Evolutionary conservation across 2,329 filamentous ascomycete species (phyloP).

Genomic region (Drechslerella coelobrocha): DNA sequence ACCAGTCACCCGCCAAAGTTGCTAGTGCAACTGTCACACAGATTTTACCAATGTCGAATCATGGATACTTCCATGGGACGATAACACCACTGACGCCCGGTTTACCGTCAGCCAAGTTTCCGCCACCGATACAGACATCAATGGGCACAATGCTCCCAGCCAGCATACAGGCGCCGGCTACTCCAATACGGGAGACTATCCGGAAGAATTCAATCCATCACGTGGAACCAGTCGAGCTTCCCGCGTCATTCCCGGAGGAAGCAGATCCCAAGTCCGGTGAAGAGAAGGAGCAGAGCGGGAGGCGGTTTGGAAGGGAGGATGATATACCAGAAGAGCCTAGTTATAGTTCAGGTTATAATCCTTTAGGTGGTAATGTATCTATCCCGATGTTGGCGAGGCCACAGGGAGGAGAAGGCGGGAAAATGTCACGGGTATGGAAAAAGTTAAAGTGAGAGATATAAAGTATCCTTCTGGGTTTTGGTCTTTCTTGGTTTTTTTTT

Average conservation of each 20-base stretch:
- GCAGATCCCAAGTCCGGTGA: not conserved
- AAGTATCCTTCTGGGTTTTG: no score
- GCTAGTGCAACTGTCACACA: slow-evolving; percentile 29
- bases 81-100: slow-evolving; percentile 48
- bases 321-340: slow-evolving; percentile 27
- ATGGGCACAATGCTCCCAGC: slow-evolving; percentile 11
- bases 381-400: slow-evolving; percentile 19
- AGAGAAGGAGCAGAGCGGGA: slow-evolving; percentile 2
- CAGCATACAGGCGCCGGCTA: slow-evolving; percentile 17
- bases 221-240: slow-evolving; percentile 28
- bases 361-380: slow-evolving; percentile 39
- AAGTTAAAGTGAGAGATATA: slow-evolving; percentile 41
- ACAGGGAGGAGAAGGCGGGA: slow-evolving; percentile 19
- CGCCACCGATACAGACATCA: slow-evolving; percentile 41
- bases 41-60: slow-evolving; percentile 29
- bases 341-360: slow-evolving; percentile 31
- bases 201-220: slow-evolving; percentile 18
- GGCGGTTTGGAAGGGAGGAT: slow-evolving; percentile 33
- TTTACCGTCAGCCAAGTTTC: slow-evolving; percentile 41
- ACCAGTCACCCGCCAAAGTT: slow-evolving; percentile 34
- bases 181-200: slow-evolving; percentile 34
- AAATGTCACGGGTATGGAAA: slow-evolving; percentile 48
- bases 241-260: slow-evolving; percentile 32
- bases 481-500: not conserved
- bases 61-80: slow-evolving; percentile 23